Conservation (phyloP, 768 basidiomycete genomes). For the Leccinellum albellum region DNA sequence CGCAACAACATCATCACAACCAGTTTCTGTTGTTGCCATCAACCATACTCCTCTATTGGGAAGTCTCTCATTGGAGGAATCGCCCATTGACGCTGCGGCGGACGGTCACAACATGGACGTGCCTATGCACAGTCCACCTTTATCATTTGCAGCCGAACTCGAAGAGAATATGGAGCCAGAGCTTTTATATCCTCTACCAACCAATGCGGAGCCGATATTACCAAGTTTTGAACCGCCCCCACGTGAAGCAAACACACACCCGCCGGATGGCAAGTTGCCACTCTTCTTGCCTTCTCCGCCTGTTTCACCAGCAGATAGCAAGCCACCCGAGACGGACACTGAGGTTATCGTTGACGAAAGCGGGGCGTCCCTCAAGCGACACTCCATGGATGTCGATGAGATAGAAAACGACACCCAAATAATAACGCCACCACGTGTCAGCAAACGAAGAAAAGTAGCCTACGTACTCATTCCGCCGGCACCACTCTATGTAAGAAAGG, state of each 20-base stretch:
- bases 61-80: slow-evolving; percentile 23
- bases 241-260: slow-evolving; percentile 10
- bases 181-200: slow-evolving; percentile 5
- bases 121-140: slow-evolving; percentile 20
- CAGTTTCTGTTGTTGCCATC: slow-evolving; percentile 5
- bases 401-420: slow-evolving; percentile 4
- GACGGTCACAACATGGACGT: slow-evolving; percentile 14
- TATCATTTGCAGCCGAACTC: slow-evolving; percentile 1
- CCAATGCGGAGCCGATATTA: neutral
- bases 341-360: slow-evolving; percentile 11
- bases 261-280: slow-evolving; percentile 31
- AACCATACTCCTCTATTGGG: slow-evolving; percentile 19
- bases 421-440: slow-evolving; percentile 3
- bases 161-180: slow-evolving; percentile 11
- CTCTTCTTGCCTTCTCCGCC: slow-evolving; percentile 50
- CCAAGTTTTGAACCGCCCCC: slow-evolving; percentile 8
- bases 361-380: slow-evolving; percentile 20
- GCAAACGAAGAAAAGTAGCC: slow-evolving; percentile 25
- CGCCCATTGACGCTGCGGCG: neutral
- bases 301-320: slow-evolving; percentile 26
- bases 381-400: slow-evolving; percentile 11
- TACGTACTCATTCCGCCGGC: slow-evolving; percentile 31
- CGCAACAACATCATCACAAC: slow-evolving; percentile 5
- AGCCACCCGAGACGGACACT: slow-evolving; percentile 21
- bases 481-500: slow-evolving; percentile 19